A percentile compares a stretch with the other conserved stretches of the same genome.
Evolutionary conservation across 2,329 filamentous ascomycete species (phyloP).

Genomic region (Pestalotiopsis sp.): DNA sequence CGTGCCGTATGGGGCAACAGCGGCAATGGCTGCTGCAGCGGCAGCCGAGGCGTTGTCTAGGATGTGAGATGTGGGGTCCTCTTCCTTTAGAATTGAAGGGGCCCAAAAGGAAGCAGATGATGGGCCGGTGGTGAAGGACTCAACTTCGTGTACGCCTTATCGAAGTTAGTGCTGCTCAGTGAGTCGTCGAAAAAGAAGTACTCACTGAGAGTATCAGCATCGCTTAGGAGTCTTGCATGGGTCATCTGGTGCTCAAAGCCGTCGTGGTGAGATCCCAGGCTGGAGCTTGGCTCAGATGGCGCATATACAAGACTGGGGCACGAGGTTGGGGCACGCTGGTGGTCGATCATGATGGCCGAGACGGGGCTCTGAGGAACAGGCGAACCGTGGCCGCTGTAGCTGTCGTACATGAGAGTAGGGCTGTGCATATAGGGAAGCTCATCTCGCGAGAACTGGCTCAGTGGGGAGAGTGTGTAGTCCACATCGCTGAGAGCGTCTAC

Average conservation of each 20-base stretch:
- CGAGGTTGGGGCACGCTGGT: slow-evolving; percentile 58
- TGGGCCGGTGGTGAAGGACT: slow-evolving; percentile 53
- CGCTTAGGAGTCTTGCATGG: slow-evolving; percentile 48
- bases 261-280: slow-evolving; percentile 62
- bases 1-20: slow-evolving; percentile 41
- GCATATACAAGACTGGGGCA: slow-evolving; percentile 64
- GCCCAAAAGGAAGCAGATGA: slow-evolving; percentile 53
- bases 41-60: slow-evolving; percentile 42
- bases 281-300: slow-evolving; percentile 63
- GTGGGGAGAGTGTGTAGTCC: slow-evolving; percentile 58
- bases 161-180: slow-evolving; percentile 16
- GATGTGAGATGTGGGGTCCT: slow-evolving; percentile 43
- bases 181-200: slow-evolving; percentile 33
- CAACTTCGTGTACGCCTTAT: slow-evolving; percentile 53
- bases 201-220: slow-evolving; percentile 60
- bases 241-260: slow-evolving; percentile 57
- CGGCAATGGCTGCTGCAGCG: slow-evolving; percentile 1
- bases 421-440: slow-evolving; percentile 60
- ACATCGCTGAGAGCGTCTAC: slow-evolving; percentile 64
- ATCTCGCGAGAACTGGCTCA: slow-evolving; percentile 58
- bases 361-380: slow-evolving; percentile 59
- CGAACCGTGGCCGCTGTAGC: slow-evolving; percentile 54
- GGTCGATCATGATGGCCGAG: slow-evolving; percentile 57
- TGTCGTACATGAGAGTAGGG: slow-evolving; percentile 60
- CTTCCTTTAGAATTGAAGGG: slow-evolving; percentile 44